These are phyloP conservation scores for Gaertneriomyces semiglobifer DNA, from an alignment of 192 early-diverging fungal genomes.

Conservation along the genomic window DNA sequence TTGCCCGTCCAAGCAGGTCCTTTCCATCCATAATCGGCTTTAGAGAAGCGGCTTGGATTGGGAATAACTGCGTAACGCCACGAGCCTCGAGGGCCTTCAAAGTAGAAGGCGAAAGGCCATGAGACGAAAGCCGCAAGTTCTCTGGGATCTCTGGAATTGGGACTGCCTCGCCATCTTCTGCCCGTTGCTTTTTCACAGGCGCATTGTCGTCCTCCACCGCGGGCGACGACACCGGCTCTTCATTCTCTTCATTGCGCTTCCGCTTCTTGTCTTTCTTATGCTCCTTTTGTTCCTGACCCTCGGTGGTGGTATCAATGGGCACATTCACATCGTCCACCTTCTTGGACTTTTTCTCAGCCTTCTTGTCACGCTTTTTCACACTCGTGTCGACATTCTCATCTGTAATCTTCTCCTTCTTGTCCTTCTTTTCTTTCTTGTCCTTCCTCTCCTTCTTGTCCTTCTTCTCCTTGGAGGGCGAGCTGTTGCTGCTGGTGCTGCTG, in stretches of 20 bases:
- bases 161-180: constrained; percentile 7
- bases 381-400: constrained; percentile 7
- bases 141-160: constrained; percentile 39
- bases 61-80: constrained; percentile 82
- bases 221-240: constrained; percentile 28
- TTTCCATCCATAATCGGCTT: constrained; percentile 68
- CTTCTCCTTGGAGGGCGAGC: constrained; percentile 12
- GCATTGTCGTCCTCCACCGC: constrained; percentile 8
- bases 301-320: not conserved
- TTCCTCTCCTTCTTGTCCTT: constrained; percentile 42
- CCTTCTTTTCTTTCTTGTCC: constrained; percentile 49
- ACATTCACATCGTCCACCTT: constrained; percentile 6
- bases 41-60: constrained; percentile 89
- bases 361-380: constrained; percentile 27
- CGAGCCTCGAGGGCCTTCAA: constrained; percentile 64
- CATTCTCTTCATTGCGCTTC: constrained; percentile 48
- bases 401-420: constrained; percentile 31
- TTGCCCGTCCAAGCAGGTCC: constrained; percentile 92
- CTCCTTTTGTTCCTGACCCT: constrained; percentile 17
- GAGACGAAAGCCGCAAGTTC: constrained; percentile 30
- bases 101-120: constrained; percentile 53
- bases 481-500: too few species aligned
- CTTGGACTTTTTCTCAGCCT: constrained; percentile 27
- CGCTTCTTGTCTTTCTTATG: constrained; percentile 45
- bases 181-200: constrained; percentile 16